These are phyloP conservation scores for Schoenoplectus triqueter DNA, from an alignment of 202 grass and related monocot genomes.

Conservation along the genomic window DNA sequence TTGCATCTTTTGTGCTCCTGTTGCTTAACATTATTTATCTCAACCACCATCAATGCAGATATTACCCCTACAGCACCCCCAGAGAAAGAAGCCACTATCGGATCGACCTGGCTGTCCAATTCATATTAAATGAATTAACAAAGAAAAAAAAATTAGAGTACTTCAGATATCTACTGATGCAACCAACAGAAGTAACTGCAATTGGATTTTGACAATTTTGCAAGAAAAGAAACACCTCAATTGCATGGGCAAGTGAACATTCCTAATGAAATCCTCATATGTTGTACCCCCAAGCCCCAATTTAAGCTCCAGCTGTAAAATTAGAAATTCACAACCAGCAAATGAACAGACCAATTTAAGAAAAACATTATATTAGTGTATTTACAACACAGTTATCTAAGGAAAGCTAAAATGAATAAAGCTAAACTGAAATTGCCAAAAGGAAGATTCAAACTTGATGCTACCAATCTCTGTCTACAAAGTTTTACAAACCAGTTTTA, in stretches of 20 bases:
- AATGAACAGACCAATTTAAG: not conserved
- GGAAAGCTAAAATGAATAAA: not conserved
- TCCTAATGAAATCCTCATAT: conserved; percentile 89
- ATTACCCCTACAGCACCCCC: conserved; percentile 97
- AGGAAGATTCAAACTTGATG: not conserved
- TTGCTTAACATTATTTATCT: conserved; percentile 99
- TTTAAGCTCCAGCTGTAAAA: conserved; percentile 94
- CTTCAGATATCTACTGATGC: conserved; percentile 3
- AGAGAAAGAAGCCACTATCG: conserved; percentile 97
- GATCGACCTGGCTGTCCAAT: conserved; percentile 78
- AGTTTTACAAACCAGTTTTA: not conserved
- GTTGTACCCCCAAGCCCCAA: conserved; percentile 92
- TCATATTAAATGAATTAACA: conserved; percentile 29
- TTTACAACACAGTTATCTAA: conserved; percentile 12
- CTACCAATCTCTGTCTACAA: not conserved
- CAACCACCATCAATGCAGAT: conserved; percentile 95
- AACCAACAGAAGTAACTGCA: conserved; percentile 5
- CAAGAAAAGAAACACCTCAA: conserved; percentile 60
- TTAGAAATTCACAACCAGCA: conserved; percentile 19
- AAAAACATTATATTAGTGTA: not conserved
- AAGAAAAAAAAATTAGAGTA: conserved; percentile 36
- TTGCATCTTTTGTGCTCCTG: conserved; percentile 96
- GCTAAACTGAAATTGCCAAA: not conserved
- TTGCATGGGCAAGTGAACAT: conserved; percentile 94
- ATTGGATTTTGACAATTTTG: conserved; percentile 8